Percentiles rank a stretch among this genome's conserved stretches.
These are phyloP conservation scores for Silene coronaria DNA, from an alignment of 179 eudicot genomes.

Conservation along the genomic window DNA sequence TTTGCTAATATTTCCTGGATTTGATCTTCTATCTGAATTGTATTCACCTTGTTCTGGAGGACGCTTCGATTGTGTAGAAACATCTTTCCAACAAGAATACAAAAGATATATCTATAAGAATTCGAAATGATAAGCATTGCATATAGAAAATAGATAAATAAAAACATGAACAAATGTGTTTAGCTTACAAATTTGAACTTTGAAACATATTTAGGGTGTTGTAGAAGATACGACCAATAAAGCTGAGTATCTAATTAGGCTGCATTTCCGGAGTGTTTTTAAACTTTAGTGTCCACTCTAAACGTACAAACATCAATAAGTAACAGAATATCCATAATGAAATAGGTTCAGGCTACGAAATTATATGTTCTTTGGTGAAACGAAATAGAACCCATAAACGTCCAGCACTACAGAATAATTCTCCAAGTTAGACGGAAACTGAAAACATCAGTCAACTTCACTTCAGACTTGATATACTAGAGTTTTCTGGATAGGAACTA, in stretches of 20 bases:
- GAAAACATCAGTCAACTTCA: not conserved
- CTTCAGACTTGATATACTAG: too few species aligned
- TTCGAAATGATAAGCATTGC: not conserved
- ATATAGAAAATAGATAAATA: too few species aligned
- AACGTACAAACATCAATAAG: not conserved
- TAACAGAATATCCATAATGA: not conserved
- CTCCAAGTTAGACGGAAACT: not conserved
- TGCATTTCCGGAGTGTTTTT: not conserved
- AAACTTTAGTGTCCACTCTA: not conserved
- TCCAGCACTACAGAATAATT: not conserved
- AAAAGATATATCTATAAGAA: not conserved
- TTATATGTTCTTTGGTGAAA: not conserved
- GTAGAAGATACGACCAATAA: not conserved
- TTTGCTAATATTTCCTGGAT: not conserved
- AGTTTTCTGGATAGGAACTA: not conserved
- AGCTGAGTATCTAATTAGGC: not conserved
- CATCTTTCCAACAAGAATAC: slow-evolving; percentile 2
- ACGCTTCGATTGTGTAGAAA: slow-evolving; percentile 4
- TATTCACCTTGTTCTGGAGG: slow-evolving; percentile 7
- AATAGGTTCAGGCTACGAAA: not conserved
- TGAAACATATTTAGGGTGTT: not conserved
- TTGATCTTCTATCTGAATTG: not conserved
- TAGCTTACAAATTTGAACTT: not conserved
- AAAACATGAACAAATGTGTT: not conserved
- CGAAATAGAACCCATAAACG: not conserved